Conservation (phyloP, 108 stramenopile species). For the Skeletonema marinoi region DNA sequence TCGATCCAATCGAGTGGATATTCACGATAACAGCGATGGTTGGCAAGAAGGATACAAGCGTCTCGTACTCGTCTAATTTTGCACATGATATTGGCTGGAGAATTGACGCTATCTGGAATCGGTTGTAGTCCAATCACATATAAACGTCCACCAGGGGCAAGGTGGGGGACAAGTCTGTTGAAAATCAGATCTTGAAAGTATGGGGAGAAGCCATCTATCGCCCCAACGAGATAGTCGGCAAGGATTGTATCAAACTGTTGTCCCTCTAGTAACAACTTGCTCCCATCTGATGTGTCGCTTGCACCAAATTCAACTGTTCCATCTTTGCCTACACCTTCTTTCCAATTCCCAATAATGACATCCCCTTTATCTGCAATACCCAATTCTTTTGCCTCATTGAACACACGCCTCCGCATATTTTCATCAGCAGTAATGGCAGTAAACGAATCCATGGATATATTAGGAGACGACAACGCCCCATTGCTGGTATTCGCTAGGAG, state of each 20-base stretch:
- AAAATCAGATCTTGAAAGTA: conserved; percentile 94
- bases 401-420: conserved; percentile 71
- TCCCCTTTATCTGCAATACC: conserved; percentile 60
- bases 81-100: conserved; percentile 81
- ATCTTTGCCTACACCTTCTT: conserved; percentile 19
- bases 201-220: conserved; percentile 96
- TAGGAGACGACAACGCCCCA: conserved; percentile 30
- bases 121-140: conserved; percentile 94
- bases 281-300: neutral
- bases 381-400: conserved; percentile 60
- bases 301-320: conserved; percentile 11
- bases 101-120: conserved; percentile 76
- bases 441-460: conserved; percentile 56
- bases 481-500: conserved; percentile 33
- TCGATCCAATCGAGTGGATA: conserved; percentile 95
- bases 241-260: conserved; percentile 79
- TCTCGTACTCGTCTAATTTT: conserved; percentile 88
- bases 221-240: conserved; percentile 95
- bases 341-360: conserved; percentile 93
- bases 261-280: conserved; percentile 23
- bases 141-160: conserved; percentile 88
- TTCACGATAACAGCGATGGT: conserved; percentile 94
- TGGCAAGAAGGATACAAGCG: conserved; percentile 92
- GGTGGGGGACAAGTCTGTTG: conserved; percentile 67
- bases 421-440: conserved; percentile 89